Evolutionary conservation across 257 asterid genomes (phyloP).

Genomic region (Solanum chiquidenum): DNA sequence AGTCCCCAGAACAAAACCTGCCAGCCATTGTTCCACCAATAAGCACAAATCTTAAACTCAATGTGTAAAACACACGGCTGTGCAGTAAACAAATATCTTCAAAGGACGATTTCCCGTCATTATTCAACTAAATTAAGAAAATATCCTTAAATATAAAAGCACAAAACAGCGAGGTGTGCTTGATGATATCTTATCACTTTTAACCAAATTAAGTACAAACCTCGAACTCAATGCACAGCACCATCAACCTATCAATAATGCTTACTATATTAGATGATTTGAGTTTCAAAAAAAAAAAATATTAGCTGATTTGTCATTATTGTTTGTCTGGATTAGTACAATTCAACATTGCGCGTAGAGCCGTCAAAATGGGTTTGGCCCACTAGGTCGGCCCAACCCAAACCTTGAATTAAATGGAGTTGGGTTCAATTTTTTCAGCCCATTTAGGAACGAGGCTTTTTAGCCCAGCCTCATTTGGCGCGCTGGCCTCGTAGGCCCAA

Average conservation of each 20-base stretch:
- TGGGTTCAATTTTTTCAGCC: too few species aligned
- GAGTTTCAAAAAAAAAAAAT: too few species aligned
- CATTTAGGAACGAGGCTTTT: too few species aligned
- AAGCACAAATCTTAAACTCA: background rate
- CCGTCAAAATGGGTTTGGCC: too few species aligned
- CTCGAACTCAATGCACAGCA: background rate
- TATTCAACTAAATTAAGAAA: background rate
- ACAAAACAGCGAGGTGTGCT: background rate
- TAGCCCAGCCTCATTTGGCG: too few species aligned
- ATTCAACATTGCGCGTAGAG: background rate
- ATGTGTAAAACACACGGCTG: background rate
- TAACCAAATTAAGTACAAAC: background rate
- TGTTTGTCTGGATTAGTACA: background rate
- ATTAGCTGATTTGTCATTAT: background rate
- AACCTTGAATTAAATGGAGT: too few species aligned
- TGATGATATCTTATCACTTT: background rate
- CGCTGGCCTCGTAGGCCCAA: too few species aligned
- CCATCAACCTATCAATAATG: background rate
- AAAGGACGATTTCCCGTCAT: background rate
- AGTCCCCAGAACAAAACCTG: conserved; percentile 81
- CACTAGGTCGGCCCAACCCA: too few species aligned
- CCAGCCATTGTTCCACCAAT: background rate
- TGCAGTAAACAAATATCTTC: background rate
- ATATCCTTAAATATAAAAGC: background rate
- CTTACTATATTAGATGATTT: background rate